phyloP scores from a whole-genome alignment of 1,139 yeast species.

The Barnettozyma hawaiiensis region DNA sequence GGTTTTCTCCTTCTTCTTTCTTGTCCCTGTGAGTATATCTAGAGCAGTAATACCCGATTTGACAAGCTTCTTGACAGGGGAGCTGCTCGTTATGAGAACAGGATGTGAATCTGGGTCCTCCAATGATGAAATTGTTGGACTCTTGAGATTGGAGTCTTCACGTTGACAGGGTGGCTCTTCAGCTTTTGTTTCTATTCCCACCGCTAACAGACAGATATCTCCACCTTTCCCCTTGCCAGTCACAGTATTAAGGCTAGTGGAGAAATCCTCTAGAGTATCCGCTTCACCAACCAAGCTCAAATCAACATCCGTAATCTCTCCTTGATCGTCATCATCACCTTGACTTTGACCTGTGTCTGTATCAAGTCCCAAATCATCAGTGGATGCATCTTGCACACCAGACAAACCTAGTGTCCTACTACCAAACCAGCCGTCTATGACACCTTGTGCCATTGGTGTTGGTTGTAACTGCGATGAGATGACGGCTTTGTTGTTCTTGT shows the following conservation, averaged over 20 bases:
- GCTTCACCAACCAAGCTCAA: not conserved
- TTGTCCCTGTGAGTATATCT: not conserved
- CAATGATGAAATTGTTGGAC: not conserved
- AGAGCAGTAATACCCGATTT: constrained; percentile 3
- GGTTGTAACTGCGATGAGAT: not conserved
- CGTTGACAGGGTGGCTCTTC: not conserved
- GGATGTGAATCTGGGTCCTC: not conserved
- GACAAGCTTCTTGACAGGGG: constrained; percentile 2
- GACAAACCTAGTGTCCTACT: not conserved
- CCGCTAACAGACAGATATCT: not conserved
- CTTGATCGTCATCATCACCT: too few species aligned
- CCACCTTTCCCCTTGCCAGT: not conserved
- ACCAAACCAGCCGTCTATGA: constrained; percentile 4
- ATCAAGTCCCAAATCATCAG: not conserved
- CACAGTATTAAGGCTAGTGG: not conserved
- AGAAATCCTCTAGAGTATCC: not conserved
- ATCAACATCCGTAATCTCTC: constrained; percentile 11
- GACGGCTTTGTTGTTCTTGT: not conserved
- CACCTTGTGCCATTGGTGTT: constrained; percentile 6
- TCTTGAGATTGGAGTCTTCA: not conserved
- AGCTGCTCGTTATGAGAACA: constrained; percentile 1
- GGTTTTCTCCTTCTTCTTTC: not conserved
- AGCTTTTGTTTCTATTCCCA: not conserved
- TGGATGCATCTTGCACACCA: not conserved
- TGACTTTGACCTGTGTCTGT: not conserved